Evolutionary conservation across 1,139 yeast genomes (phyloP).

Genomic region (Pichia sp.): DNA sequence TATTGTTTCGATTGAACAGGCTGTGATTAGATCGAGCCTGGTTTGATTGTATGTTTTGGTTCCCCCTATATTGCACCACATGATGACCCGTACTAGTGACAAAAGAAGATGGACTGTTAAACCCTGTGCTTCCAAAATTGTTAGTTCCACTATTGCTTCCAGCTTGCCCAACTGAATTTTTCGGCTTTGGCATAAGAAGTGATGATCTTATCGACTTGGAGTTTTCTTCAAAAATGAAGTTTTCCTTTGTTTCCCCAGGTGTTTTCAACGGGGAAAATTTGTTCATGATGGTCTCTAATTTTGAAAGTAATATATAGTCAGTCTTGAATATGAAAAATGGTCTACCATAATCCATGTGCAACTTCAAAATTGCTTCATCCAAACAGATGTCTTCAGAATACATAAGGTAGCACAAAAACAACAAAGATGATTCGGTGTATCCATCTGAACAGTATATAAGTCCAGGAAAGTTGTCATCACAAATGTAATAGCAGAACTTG

Average conservation of each 20-base stretch:
- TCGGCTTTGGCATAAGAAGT: constrained; percentile 22
- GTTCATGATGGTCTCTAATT: constrained; percentile 57
- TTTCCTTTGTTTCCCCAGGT: constrained; percentile 6
- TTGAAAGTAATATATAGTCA: constrained; percentile 63
- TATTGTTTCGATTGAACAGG: not conserved
- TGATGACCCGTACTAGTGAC: constrained; percentile 29
- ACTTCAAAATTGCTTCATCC: constrained; percentile 50
- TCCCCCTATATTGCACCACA: constrained; percentile 28
- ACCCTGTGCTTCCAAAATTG: not conserved
- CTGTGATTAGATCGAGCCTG: not conserved
- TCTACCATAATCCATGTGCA: constrained; percentile 62
- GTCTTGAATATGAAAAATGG: constrained; percentile 81
- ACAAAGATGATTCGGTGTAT: constrained; percentile 80
- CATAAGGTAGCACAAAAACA: constrained; percentile 66
- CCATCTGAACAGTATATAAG: constrained; percentile 85
- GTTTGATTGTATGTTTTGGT: constrained; percentile 2
- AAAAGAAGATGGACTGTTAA: constrained; percentile 11
- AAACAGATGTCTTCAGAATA: constrained; percentile 50
- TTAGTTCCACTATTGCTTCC: not conserved
- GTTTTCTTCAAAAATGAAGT: constrained; percentile 23
- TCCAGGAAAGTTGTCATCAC: constrained; percentile 31
- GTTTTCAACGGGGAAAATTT: constrained; percentile 46
- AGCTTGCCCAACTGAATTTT: constrained; percentile 11
- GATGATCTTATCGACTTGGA: constrained; percentile 18
- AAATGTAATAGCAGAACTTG: constrained; percentile 48